Conservation (phyloP, 2,329 filamentous ascomycete genomes). For the Aspergillus sergii region DNA sequence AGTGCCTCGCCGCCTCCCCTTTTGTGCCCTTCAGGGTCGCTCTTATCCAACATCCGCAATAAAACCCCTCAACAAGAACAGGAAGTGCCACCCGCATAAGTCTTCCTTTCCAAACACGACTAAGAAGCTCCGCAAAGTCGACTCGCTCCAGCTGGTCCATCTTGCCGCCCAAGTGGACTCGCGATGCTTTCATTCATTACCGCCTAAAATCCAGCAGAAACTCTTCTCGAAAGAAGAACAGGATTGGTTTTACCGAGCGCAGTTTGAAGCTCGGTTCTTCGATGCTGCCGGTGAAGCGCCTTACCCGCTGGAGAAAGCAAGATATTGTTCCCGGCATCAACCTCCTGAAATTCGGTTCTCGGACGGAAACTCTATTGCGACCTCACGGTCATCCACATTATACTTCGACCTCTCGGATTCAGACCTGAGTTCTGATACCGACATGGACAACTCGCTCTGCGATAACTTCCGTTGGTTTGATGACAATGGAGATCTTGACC, state of each 20-base stretch:
- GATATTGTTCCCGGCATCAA: too few relatives aligned
- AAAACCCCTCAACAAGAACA: constrained; percentile 16
- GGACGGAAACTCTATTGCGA: not conserved
- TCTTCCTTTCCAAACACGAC: constrained; percentile 13
- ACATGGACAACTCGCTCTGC: constrained; percentile 59
- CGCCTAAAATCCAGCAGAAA: constrained; percentile 71
- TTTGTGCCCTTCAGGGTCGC: constrained; percentile 19
- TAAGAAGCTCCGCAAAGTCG: constrained; percentile 36
- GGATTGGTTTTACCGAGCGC: constrained; percentile 56
- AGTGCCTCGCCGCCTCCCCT: constrained; percentile 21
- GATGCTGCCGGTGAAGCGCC: constrained; percentile 62
- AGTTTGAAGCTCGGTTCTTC: constrained; percentile 56
- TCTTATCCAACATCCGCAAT: constrained; percentile 6
- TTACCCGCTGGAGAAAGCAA: not conserved
- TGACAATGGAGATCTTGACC: constrained; percentile 70
- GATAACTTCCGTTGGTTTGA: constrained; percentile 75
- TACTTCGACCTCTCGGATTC: constrained; percentile 28
- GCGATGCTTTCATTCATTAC: constrained; percentile 69
- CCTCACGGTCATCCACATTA: constrained; percentile 25
- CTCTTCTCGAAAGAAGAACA: constrained; percentile 75
- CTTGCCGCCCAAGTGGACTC: constrained; percentile 58
- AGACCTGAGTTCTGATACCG: constrained; percentile 30
- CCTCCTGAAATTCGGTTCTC: not conserved
- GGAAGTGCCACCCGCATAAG: constrained; percentile 21
- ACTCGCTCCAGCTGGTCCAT: constrained; percentile 40